Percentiles rank a stretch among this genome's conserved stretches.
These are phyloP conservation scores for Beauveria pseudobassiana DNA, from an alignment of 2,329 filamentous ascomycete species.

Conservation along the genomic window DNA sequence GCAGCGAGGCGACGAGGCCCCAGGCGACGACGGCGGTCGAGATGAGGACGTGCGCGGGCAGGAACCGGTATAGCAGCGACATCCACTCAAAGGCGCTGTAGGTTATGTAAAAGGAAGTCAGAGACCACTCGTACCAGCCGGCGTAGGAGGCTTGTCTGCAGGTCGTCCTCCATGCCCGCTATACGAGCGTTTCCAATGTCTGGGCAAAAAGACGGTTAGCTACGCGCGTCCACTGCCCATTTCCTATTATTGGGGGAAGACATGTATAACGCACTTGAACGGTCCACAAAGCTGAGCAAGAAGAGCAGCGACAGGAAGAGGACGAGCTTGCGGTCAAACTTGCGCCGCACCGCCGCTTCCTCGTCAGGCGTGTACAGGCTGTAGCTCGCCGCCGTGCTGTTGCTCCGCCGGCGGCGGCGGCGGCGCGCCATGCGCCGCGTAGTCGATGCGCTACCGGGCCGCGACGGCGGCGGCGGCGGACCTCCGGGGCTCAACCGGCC, in stretches of 20 bases:
- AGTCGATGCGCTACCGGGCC: conserved; percentile 12
- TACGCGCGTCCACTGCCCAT: not conserved
- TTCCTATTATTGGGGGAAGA: no score
- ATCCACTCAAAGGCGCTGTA: conserved; percentile 61
- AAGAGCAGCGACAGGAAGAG: conserved; percentile 77
- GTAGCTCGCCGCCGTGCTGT: conserved; percentile 28
- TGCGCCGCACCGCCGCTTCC: conserved; percentile 61
- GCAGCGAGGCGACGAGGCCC: conserved; percentile 72
- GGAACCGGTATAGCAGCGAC: conserved; percentile 51
- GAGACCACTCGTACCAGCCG: conserved; percentile 52
- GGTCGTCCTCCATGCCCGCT: conserved; percentile 55
- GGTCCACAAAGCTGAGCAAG: conserved; percentile 76
- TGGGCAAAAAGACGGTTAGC: conserved; percentile 19
- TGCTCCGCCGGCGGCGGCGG: conserved; percentile 17
- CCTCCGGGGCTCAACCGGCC: not conserved
- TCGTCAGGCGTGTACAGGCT: conserved; percentile 55
- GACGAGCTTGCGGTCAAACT: conserved; percentile 71
- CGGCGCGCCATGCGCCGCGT: not conserved
- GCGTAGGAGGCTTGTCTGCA: conserved; percentile 41
- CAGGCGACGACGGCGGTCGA: conserved; percentile 62
- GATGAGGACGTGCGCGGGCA: conserved; percentile 55
- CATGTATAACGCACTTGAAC: conserved; percentile 56
- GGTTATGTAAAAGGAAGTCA: conserved; percentile 54
- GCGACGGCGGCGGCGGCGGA: not conserved
- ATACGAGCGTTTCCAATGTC: conserved; percentile 58